Evolutionary conservation across 2,329 filamentous ascomycete genomes (phyloP), one percentile per base, ranked within the genome.

Genomic region (Exophiala alcalophila): DNA sequence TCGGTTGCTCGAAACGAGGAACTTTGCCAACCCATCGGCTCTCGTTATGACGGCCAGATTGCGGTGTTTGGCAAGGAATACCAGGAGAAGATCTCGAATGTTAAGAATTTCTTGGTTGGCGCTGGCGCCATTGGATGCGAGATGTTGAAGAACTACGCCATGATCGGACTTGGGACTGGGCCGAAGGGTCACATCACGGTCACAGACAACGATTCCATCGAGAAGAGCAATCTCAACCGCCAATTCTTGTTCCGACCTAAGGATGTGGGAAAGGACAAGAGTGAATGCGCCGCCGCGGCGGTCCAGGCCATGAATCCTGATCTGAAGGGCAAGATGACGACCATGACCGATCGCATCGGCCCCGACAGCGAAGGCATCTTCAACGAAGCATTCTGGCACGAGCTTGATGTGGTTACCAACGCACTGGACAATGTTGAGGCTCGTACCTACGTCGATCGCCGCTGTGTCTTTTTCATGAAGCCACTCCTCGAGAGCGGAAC

Each of bases 141-240:
- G 63, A 98, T 97, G 85, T 72, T 98, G 56, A 98, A 98, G 79
- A 97, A 97, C 67, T 98, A 92, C 90, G 91, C 94, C 24, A 94
- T 98, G 90, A 94, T 97, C 64, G 92, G 92, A 55, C 74, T 98
- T 20, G 91, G 84, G 30, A 86, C 86, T 31, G 92, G 92, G 3
- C 86, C 88, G 3, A 78, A 89, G 34, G 92, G 92, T 58, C 84
- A 85, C 65, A 94, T 98, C 59, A 87, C 73, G 45, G 86, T 98
- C 35, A 97, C 94, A 10, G 92, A 98, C 63, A 97, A 95, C 81
- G 92, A 98, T 61, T 90, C 90, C 40, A 98, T 98, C 57, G 92
- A 98, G 70, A 95, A 91, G 78, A 97, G 91, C 72, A 98, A 98
- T 63, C 74, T 98, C 38, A 98, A 98, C 72, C 80, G 92, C 29